Base-by-base conservation (phyloP, 495 filamentous ascomycete genomes). In the Bacidia rubella region DNA sequence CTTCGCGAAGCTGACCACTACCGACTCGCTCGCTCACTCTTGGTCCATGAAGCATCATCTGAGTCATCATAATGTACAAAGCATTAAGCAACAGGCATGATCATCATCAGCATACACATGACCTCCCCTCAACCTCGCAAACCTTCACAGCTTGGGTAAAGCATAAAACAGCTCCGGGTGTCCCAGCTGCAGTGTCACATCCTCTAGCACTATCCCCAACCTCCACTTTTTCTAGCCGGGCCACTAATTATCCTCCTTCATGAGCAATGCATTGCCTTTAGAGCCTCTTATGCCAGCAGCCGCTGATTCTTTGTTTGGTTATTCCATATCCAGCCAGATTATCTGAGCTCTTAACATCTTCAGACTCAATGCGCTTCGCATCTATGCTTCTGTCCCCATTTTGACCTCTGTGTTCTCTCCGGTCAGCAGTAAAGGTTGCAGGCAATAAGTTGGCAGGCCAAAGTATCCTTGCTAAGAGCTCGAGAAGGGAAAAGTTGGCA, bases 371-470 rank as follows among this genome's bases (percentile, higher is more conserved):
- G 47, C 26, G 11, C 62, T 38, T 40, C 52, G 60, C 55, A 50
- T 60, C 72, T 68, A 73, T 11, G 54, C 41, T 11, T 65, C 48
- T 0, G 68, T 67, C 4, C 65, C 66, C 0, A 62, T 54, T 1
- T 72, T 68, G 10, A 61, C 60, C 15, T 62, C 54, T 15, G 41
- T 41, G 0, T 56, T 60, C 5, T 62, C 26, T 12, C 67, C 68
- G 12, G 57, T 56, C 0, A 70, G 69, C 11, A 77, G 51, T 1
- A 71, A 72, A 3, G 72, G 72, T 52, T 73, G 70, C 15, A 71
- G 68, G 4, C 71, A 55, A 0, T 47, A 47, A 1, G 59, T 49
- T 27, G 69, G 61, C 12, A 72, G 26, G 35, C 70, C 65, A 11
- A 68, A 17, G 43, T 63, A 64, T 42, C 55, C 49, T 47, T 68